Evolutionary conservation across 805 yeast genomes (phyloP).

Genomic region (Nakazawaea peltata): DNA sequence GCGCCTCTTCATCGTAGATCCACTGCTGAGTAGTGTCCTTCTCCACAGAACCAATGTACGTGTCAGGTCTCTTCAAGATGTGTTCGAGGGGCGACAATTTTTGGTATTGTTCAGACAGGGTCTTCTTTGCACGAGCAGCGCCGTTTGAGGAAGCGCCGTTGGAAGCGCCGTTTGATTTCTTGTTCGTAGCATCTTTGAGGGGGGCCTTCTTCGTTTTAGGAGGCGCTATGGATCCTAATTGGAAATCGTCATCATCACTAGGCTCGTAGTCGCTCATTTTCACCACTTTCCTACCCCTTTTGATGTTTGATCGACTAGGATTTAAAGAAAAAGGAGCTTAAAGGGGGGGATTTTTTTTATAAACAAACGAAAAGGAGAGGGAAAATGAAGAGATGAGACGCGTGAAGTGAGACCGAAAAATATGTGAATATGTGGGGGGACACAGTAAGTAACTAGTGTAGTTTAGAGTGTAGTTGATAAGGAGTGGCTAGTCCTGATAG

Average conservation of each 20-base stretch:
- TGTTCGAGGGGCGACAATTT: slow-evolving; percentile 93
- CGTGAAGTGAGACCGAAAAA: too few species aligned
- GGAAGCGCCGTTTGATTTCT: not conserved
- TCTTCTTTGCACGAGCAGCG: slow-evolving; percentile 10
- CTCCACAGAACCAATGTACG: slow-evolving; percentile 94
- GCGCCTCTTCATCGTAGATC: slow-evolving; percentile 65
- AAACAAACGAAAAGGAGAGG: too few species aligned
- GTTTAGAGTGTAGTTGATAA: too few species aligned
- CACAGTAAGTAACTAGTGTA: too few species aligned
- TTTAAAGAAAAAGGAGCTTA: too few species aligned
- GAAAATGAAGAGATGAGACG: too few species aligned
- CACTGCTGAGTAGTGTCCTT: slow-evolving; percentile 73
- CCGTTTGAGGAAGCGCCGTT: not conserved
- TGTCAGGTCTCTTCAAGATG: slow-evolving; percentile 94
- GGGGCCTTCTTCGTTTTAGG: slow-evolving; percentile 2
- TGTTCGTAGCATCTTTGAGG: slow-evolving; percentile 8
- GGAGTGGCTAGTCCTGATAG: too few species aligned
- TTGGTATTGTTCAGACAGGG: slow-evolving; percentile 74
- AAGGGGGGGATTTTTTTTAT: too few species aligned
- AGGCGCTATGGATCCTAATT: not conserved
- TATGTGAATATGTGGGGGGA: too few species aligned
- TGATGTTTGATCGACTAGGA: too few species aligned
- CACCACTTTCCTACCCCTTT: not conserved
- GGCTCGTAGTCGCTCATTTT: slow-evolving; percentile 2
- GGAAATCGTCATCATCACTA: slow-evolving; percentile 2